Percentiles rank a stretch among this genome's conserved stretches.
Conservation (phyloP, 2,329 filamentous ascomycete genomes). For the Gremmenia infestans region DNA sequence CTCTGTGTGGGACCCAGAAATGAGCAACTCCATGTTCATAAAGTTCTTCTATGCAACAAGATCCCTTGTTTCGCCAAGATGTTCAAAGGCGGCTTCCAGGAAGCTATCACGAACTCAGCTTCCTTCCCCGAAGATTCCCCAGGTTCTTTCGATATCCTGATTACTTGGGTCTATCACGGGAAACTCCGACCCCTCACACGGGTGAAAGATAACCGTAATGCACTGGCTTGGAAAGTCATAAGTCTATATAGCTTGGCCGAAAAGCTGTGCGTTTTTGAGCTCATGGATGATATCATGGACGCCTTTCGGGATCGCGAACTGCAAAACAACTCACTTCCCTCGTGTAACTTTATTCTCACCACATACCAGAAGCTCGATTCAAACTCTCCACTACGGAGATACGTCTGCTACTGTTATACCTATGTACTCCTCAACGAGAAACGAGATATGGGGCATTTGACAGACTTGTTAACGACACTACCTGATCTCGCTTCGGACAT, state of each 20-base stretch:
- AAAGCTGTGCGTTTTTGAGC: conserved; percentile 2
- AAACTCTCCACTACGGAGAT: no score
- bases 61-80: conserved; percentile 14
- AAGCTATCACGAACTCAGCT: not conserved
- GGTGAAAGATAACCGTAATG: not conserved
- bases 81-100: conserved; percentile 13
- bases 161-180: conserved; percentile 6
- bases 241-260: conserved; percentile 5
- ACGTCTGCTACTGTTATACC: no score
- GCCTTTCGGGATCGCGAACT: not conserved
- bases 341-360: no score
- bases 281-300: conserved; percentile 6
- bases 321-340: no score
- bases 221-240: not conserved
- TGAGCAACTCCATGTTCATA: conserved; percentile 5
- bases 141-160: conserved; percentile 5
- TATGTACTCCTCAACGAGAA: no score
- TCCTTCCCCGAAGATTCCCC: conserved; percentile 7
- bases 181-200: not conserved
- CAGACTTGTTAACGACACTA: no score
- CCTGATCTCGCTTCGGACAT: no score
- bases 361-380: no score
- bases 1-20: conserved; percentile 9
- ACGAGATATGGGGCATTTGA: no score
- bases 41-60: conserved; percentile 4